Conservation (phyloP, 331 rosid genomes). For the Telfairia occidentalis region DNA sequence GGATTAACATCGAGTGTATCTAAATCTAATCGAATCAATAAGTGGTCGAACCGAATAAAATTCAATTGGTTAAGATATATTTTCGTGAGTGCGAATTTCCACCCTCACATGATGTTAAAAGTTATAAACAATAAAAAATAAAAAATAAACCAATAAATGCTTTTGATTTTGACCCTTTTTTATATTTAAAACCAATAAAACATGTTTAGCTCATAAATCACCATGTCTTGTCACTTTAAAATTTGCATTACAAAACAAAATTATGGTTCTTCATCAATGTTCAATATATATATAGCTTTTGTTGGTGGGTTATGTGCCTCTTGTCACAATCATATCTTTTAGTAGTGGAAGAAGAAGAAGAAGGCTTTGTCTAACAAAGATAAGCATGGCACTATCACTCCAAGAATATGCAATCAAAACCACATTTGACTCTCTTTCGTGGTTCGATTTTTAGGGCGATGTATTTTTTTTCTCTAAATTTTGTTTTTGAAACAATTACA, state of each 20-base stretch:
- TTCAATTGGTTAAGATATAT: no score
- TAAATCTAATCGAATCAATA: background rate
- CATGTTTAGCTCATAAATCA: background rate
- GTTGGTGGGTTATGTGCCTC: background rate
- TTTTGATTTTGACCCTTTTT: background rate
- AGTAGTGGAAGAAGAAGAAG: conserved; percentile 8
- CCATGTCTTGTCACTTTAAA: background rate
- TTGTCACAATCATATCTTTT: background rate
- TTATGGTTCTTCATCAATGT: background rate
- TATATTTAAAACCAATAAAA: background rate
- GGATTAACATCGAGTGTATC: background rate
- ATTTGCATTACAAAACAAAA: background rate
- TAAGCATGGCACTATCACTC: background rate
- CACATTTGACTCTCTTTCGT: conserved; percentile 3
- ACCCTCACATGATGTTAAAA: no score
- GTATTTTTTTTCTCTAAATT: no score
- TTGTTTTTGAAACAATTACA: no score
- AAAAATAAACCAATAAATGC: no score
- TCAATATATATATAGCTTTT: background rate
- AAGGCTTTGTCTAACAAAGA: background rate
- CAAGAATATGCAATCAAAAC: conserved; percentile 1
- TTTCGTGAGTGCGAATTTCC: no score
- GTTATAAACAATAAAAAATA: no score
- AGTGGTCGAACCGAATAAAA: no score
- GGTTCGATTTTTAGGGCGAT: no score